A percentile compares a stretch with the other conserved stretches of the same genome.
Conservation (phyloP, 331 rosid genomes). For the Cydonia oblonga region DNA sequence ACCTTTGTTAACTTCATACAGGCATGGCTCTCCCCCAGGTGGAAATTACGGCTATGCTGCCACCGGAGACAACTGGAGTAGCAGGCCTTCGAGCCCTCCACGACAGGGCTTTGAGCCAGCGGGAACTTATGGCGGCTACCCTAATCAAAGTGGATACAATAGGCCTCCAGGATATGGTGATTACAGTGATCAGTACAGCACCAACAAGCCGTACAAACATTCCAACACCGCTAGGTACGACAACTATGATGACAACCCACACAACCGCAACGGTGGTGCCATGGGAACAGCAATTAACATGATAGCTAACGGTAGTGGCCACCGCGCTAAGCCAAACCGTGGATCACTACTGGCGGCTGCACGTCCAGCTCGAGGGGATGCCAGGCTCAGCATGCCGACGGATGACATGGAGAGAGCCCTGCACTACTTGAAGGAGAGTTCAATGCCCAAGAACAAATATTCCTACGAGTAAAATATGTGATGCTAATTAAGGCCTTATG, state of each 20-base stretch:
- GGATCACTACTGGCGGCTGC: neutral
- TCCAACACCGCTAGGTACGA: neutral
- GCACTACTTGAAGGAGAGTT: constrained; percentile 9
- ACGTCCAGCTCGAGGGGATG: neutral
- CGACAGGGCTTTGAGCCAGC: neutral
- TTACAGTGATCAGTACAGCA: neutral
- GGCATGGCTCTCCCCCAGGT: constrained; percentile 3
- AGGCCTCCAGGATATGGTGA: neutral
- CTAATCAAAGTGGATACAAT: neutral
- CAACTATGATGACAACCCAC: neutral
- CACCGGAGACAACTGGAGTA: neutral
- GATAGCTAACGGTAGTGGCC: neutral
- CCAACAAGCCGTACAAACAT: neutral
- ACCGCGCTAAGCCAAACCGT: neutral
- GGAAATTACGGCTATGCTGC: neutral
- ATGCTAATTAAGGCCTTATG: neutral
- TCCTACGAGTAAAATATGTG: neutral
- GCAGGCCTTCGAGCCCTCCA: neutral
- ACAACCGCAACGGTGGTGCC: neutral
- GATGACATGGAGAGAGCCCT: neutral
- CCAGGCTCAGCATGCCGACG: neutral
- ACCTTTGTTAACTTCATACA: constrained; percentile 4
- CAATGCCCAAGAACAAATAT: neutral
- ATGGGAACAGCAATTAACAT: neutral
- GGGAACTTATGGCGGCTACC: neutral